These are phyloP conservation scores for Hippophae gyantsensis DNA, from an alignment of 306 rosid genomes.

Conservation along the genomic window DNA sequence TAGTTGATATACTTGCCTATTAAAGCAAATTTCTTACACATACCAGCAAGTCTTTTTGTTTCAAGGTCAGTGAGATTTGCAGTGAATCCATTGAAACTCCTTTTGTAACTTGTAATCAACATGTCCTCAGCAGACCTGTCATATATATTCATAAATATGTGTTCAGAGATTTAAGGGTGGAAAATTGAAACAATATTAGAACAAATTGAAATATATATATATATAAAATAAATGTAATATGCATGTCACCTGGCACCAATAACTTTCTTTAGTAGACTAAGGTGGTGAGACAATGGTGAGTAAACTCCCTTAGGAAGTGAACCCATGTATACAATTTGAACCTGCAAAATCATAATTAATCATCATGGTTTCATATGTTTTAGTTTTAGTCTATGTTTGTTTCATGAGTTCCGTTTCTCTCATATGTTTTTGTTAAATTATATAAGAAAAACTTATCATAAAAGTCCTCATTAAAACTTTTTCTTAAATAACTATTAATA, in stretches of 20 bases:
- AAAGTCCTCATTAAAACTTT: too few relatives aligned
- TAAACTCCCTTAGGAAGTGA: slow-evolving; percentile 7
- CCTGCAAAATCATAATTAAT: neutral
- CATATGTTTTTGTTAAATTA: too few relatives aligned
- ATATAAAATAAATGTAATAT: neutral
- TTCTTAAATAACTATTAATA: too few relatives aligned
- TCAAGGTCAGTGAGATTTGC: slow-evolving; percentile 16
- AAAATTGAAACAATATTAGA: too few relatives aligned
- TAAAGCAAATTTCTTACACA: neutral
- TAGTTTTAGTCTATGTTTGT: too few relatives aligned
- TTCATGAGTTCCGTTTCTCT: too few relatives aligned
- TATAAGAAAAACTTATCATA: too few relatives aligned
- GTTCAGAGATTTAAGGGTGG: too few relatives aligned
- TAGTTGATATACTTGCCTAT: too few relatives aligned
- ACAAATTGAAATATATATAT: neutral
- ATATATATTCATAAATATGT: too few relatives aligned
- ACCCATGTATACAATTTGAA: slow-evolving; percentile 22
- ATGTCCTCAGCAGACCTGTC: neutral
- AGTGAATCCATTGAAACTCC: slow-evolving; percentile 32
- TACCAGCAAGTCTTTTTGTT: slow-evolving; percentile 15
- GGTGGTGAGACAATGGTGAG: slow-evolving; percentile 10
- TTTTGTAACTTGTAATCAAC: slow-evolving; percentile 20
- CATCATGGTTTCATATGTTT: too few relatives aligned
- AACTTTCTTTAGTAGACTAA: slow-evolving; percentile 1
- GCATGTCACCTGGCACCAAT: neutral